phyloP scores from a whole-genome alignment of 148 eudicot species.

The Camellia japonica region DNA sequence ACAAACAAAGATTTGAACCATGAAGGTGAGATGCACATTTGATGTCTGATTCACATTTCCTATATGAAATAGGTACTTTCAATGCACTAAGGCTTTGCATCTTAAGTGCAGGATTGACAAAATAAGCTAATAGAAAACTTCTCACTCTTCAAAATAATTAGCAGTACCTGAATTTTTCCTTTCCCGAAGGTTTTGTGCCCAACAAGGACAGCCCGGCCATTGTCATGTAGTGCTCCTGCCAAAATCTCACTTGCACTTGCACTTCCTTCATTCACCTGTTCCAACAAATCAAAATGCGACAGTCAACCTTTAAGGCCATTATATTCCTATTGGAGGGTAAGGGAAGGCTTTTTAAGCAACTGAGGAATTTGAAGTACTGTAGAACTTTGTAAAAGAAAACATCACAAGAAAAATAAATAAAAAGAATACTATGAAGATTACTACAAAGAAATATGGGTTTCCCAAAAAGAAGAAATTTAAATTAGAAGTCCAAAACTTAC shows the following conservation, averaged over 20 bases:
- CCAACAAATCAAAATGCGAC: neutral
- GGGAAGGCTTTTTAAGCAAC: too few relatives aligned
- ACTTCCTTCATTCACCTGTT: constrained; percentile 93
- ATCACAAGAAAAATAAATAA: too few relatives aligned
- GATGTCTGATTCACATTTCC: neutral
- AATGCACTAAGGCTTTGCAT: neutral
- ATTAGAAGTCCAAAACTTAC: constrained; percentile 38
- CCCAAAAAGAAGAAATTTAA: neutral
- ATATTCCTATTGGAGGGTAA: too few relatives aligned
- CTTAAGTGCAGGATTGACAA: neutral
- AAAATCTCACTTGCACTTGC: constrained; percentile 98
- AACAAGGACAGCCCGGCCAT: constrained; percentile 85
- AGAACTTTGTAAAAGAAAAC: too few relatives aligned
- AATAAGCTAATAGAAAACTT: neutral
- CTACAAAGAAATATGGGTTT: neutral
- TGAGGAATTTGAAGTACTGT: too few relatives aligned
- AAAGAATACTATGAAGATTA: neutral
- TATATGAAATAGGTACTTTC: neutral
- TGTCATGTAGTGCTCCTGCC: constrained; percentile 94
- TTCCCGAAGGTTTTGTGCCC: constrained; percentile 90
- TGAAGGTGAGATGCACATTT: too few relatives aligned
- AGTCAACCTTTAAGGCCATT: neutral
- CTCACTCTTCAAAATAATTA: neutral
- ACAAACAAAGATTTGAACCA: too few relatives aligned
- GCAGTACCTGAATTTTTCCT: constrained; percentile 86